Percentiles rank a stretch among this genome's conserved stretches.
Conservation (phyloP, 768 basidiomycete species). For the Suillus sp. region DNA sequence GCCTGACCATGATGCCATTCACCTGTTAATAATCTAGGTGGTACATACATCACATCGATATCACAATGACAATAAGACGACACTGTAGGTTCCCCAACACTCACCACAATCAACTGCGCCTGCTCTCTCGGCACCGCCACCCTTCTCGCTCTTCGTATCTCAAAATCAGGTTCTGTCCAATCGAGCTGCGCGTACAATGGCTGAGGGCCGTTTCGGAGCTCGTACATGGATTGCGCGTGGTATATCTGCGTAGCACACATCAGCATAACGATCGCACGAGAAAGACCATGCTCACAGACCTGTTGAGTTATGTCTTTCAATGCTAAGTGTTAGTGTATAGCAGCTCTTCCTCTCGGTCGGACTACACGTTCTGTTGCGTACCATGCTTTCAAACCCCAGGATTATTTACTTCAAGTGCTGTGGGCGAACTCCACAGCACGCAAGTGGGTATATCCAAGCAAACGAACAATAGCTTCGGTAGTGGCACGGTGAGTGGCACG, state of each 20-base stretch:
- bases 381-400: background rate
- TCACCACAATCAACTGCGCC: slow-evolving; percentile 27
- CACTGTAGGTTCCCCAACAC: background rate
- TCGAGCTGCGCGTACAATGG: slow-evolving; percentile 12
- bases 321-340: too few species aligned
- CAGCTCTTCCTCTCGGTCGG: background rate
- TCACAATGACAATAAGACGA: slow-evolving; percentile 10
- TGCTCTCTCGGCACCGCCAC: slow-evolving; percentile 21
- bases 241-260: slow-evolving; percentile 16
- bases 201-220: slow-evolving; percentile 14
- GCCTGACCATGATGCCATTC: slow-evolving; percentile 16
- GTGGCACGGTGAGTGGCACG: background rate
- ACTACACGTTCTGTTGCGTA: background rate
- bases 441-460: background rate
- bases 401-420: background rate
- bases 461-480: background rate
- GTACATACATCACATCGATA: slow-evolving; percentile 20
- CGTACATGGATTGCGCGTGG: slow-evolving; percentile 18
- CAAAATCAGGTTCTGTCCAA: slow-evolving; percentile 20
- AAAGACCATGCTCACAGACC: slow-evolving; percentile 1
- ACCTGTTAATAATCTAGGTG: slow-evolving; percentile 20
- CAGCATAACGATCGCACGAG: background rate
- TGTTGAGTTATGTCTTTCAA: background rate
- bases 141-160: slow-evolving; percentile 28
- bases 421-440: background rate